These are phyloP conservation scores for Niveomyces coronatus DNA, from an alignment of 2,329 filamentous ascomycete genomes.

Conservation along the genomic window DNA sequence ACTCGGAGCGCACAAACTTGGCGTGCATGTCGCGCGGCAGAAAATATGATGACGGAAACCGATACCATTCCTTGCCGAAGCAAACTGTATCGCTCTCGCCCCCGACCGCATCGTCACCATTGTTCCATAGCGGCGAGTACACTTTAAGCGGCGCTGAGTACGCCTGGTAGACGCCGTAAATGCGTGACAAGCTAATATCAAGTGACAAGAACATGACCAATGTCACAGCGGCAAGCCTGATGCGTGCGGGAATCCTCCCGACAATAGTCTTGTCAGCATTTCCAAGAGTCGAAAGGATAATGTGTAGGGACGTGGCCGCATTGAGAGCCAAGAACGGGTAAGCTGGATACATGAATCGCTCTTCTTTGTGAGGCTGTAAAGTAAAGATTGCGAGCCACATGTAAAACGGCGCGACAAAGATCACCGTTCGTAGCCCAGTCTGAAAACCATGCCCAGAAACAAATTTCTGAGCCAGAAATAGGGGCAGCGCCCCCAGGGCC, in stretches of 20 bases:
- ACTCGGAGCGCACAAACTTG: constrained; percentile 87
- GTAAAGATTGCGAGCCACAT: constrained; percentile 91
- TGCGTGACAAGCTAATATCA: constrained; percentile 58
- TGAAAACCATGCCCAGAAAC: constrained; percentile 53
- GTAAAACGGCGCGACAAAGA: constrained; percentile 81
- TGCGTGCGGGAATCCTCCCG: constrained; percentile 59
- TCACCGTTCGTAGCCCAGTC: constrained; percentile 62
- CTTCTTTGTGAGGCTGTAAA: constrained; percentile 90
- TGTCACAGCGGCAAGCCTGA: constrained; percentile 60
- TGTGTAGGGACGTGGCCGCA: constrained; percentile 74
- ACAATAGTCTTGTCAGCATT: constrained; percentile 56
- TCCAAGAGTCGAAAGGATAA: constrained; percentile 65
- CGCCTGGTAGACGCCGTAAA: constrained; percentile 65
- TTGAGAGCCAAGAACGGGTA: constrained; percentile 89
- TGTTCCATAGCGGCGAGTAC: constrained; percentile 55
- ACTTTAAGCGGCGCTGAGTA: constrained; percentile 73
- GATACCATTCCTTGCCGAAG: constrained; percentile 96
- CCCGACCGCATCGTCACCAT: constrained; percentile 40
- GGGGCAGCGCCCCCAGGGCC: constrained; percentile 61
- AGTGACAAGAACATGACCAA: constrained; percentile 52
- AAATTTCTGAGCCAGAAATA: constrained; percentile 64
- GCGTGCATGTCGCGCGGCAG: constrained; percentile 72
- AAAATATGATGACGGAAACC: constrained; percentile 89
- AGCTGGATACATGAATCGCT: constrained; percentile 95
- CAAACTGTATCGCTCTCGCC: constrained; percentile 63